phyloP scores from a whole-genome alignment of 1,139 yeast genomes.

The Saccharomyces hybrid region DNA sequence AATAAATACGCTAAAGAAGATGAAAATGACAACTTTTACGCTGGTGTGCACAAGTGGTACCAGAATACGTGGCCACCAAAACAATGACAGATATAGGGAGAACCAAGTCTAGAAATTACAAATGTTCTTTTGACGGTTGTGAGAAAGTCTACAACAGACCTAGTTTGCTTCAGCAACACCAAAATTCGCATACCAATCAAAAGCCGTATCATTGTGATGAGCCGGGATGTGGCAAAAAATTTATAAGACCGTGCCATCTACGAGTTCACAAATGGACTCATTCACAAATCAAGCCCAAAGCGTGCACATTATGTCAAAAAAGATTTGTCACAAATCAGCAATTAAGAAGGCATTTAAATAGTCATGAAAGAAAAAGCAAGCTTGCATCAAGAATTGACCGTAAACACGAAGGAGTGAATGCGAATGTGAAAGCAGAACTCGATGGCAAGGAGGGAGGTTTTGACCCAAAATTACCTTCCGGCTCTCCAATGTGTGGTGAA shows the following conservation, averaged over 20 bases:
- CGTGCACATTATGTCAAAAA: slow-evolving; percentile 53
- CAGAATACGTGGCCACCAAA: background rate
- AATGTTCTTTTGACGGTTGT: slow-evolving; percentile 35
- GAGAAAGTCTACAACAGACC: slow-evolving; percentile 44
- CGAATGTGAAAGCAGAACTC: background rate
- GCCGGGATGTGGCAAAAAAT: slow-evolving; percentile 61
- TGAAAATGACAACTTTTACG: background rate
- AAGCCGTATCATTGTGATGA: slow-evolving; percentile 71
- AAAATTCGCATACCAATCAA: slow-evolving; percentile 73
- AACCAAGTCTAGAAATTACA: slow-evolving; percentile 40
- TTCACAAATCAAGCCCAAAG: slow-evolving; percentile 55
- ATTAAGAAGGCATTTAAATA: slow-evolving; percentile 68
- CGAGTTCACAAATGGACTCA: slow-evolving; percentile 64
- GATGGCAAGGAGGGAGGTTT: background rate
- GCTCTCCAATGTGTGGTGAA: background rate
- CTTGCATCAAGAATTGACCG: background rate
- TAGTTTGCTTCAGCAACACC: slow-evolving; percentile 49
- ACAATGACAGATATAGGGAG: slow-evolving; percentile 36
- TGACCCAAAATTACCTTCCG: background rate
- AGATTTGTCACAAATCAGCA: slow-evolving; percentile 66
- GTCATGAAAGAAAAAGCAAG: slow-evolving; percentile 33
- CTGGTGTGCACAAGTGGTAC: background rate
- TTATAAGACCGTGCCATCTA: slow-evolving; percentile 56
- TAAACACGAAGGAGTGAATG: background rate
- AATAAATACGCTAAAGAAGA: background rate